Evolutionary conservation across 139 green algal genomes (phyloP).

Genomic region (Closterium sp.): DNA sequence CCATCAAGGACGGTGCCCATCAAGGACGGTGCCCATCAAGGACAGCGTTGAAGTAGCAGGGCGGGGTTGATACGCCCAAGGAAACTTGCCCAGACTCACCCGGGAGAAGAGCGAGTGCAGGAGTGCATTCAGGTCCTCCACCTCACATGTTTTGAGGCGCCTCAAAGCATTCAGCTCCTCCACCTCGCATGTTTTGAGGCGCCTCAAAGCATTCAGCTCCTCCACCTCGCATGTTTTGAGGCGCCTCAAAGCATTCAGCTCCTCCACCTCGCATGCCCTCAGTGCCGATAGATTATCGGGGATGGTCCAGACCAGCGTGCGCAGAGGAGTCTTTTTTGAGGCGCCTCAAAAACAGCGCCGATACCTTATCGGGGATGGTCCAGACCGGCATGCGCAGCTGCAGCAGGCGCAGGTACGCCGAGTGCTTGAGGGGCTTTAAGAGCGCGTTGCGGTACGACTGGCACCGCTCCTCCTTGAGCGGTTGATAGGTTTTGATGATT

Average conservation of each 20-base stretch:
- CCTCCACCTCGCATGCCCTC: conserved; percentile 28
- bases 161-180: too few relatives aligned
- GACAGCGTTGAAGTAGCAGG: too few relatives aligned
- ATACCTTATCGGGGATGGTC: conserved; percentile 43
- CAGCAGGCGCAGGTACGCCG: conserved; percentile 70
- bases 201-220: too few relatives aligned
- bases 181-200: conserved; percentile 19
- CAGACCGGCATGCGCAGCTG: conserved; percentile 57
- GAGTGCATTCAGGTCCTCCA: conserved; percentile 21
- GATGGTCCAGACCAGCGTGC: conserved; percentile 39
- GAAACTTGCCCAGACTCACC: not conserved
- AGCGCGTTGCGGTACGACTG: conserved; percentile 80
- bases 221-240: conserved; percentile 27
- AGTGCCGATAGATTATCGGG: conserved; percentile 52
- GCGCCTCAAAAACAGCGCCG: too few relatives aligned
- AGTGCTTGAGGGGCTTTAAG: conserved; percentile 75
- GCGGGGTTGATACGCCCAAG: too few relatives aligned
- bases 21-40: too few relatives aligned
- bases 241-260: conserved; percentile 15
- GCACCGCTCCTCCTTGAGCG: conserved; percentile 65
- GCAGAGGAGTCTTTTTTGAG: too few relatives aligned
- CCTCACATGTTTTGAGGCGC: too few relatives aligned
- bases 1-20: too few relatives aligned
- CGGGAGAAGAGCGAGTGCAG: not conserved
- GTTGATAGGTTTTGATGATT: conserved; percentile 41